Conservation (phyloP, 345 rosid genomes). For the Populus simonii region DNA sequence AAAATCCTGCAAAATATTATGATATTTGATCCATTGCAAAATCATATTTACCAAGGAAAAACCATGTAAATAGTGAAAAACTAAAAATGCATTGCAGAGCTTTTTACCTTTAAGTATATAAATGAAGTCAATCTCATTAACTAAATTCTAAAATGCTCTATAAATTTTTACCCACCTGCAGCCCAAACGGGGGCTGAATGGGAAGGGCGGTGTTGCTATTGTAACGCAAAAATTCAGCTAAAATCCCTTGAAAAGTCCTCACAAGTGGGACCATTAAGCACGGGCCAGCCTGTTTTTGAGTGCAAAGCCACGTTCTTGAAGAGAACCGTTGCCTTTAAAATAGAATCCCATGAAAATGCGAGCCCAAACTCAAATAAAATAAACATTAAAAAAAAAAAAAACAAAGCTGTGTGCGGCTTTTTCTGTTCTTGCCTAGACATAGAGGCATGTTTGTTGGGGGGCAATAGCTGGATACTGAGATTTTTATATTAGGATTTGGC, state of each 20-base stretch:
- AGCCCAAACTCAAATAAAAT: neutral
- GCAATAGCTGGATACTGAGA: neutral
- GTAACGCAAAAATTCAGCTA: conserved; percentile 11
- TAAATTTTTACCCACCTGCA: too few relatives aligned
- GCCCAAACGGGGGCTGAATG: neutral
- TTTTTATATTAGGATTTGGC: conserved; percentile 1
- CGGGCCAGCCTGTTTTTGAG: conserved; percentile 16
- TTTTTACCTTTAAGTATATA: too few relatives aligned
- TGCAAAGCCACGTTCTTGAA: conserved; percentile 13
- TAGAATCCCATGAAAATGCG: conserved; percentile 1
- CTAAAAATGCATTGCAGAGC: too few relatives aligned
- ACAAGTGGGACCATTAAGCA: neutral
- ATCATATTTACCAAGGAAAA: too few relatives aligned
- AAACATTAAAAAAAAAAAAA: neutral
- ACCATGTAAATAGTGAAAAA: too few relatives aligned
- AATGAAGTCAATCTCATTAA: too few relatives aligned
- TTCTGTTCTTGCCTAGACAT: conserved; percentile 19
- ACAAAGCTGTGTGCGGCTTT: neutral
- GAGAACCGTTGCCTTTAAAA: neutral
- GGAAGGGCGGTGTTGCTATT: neutral
- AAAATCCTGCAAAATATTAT: too few relatives aligned
- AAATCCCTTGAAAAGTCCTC: neutral
- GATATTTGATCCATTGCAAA: too few relatives aligned
- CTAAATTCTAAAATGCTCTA: too few relatives aligned
- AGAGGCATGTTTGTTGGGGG: conserved; percentile 16